A percentile compares a stretch with the other conserved stretches of the same genome.
These are phyloP conservation scores for Ogataea nakhonphanomensis DNA, from an alignment of 805 yeast species.

Conservation along the genomic window DNA sequence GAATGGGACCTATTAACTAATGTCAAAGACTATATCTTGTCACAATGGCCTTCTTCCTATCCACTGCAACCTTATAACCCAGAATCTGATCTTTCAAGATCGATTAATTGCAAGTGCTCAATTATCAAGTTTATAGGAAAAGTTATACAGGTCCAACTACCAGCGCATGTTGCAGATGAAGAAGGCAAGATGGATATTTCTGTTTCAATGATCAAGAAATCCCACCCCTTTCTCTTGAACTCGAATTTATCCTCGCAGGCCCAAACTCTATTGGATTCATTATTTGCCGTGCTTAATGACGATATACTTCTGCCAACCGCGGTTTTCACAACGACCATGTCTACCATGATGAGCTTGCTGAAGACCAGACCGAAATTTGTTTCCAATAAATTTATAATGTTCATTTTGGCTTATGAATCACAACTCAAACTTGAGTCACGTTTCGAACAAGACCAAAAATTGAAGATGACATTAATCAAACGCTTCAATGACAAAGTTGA, in stretches of 20 bases:
- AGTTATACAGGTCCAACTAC: constrained; percentile 52
- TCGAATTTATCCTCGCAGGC: constrained; percentile 65
- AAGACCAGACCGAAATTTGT: constrained; percentile 62
- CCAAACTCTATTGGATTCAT: constrained; percentile 59
- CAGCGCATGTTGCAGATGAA: constrained; percentile 25
- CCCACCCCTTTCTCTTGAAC: constrained; percentile 61
- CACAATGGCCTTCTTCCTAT: constrained; percentile 54
- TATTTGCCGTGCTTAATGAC: constrained; percentile 53
- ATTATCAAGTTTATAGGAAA: constrained; percentile 69
- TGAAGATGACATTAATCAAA: constrained; percentile 30
- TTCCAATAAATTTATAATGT: constrained; percentile 50
- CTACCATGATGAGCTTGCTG: constrained; percentile 59
- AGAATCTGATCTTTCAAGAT: constrained; percentile 48
- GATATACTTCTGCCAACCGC: constrained; percentile 56
- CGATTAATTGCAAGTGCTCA: constrained; percentile 61
- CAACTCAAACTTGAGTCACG: constrained; percentile 53
- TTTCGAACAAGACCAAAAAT: constrained; percentile 33
- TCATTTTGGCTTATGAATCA: constrained; percentile 59
- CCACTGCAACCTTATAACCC: constrained; percentile 49
- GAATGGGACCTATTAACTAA: constrained; percentile 55
- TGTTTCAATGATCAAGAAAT: constrained; percentile 45
- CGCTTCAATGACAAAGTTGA: constrained; percentile 37
- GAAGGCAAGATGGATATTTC: constrained; percentile 38
- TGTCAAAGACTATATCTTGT: constrained; percentile 57
- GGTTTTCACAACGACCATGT: constrained; percentile 62